These are phyloP conservation scores for Escovopsis sp. DNA, from an alignment of 2,329 filamentous ascomycete species.

Conservation along the genomic window DNA sequence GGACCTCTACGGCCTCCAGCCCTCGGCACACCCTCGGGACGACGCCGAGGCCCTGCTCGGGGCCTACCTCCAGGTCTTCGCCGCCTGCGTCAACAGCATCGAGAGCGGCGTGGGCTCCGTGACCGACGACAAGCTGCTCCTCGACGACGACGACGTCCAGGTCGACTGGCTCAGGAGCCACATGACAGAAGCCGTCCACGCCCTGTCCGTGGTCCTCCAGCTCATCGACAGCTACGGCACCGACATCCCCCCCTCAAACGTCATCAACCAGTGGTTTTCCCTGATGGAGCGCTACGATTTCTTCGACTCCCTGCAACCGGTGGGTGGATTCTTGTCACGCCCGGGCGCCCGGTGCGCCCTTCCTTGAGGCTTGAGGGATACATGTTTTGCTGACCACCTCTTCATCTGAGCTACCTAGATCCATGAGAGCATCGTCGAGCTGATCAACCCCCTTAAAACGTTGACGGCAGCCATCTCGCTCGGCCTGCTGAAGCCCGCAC, in stretches of 20 bases:
- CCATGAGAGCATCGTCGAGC: slow-evolving; percentile 28
- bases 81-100: slow-evolving; percentile 33
- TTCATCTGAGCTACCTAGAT: slow-evolving; percentile 11
- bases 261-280: slow-evolving; percentile 60
- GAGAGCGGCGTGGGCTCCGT: slow-evolving; percentile 35
- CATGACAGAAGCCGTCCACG: slow-evolving; percentile 57
- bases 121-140: slow-evolving; percentile 31
- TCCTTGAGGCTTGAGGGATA: too few species aligned
- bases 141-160: slow-evolving; percentile 38
- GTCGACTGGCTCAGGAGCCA: slow-evolving; percentile 46
- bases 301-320: slow-evolving; percentile 44
- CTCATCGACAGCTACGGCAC: slow-evolving; percentile 45
- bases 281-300: slow-evolving; percentile 56
- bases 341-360: not conserved
- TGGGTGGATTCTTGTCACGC: slow-evolving; percentile 8
- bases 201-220: slow-evolving; percentile 59
- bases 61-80: slow-evolving; percentile 32
- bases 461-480: slow-evolving; percentile 58
- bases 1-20: slow-evolving; percentile 17
- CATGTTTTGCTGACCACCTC: slow-evolving; percentile 7
- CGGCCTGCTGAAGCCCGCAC: slow-evolving; percentile 51
- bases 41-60: slow-evolving; percentile 31
- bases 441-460: slow-evolving; percentile 52
- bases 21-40: slow-evolving; percentile 14
- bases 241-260: slow-evolving; percentile 40